These are phyloP conservation scores for Sporopachydermia lactativora DNA, from an alignment of 805 yeast genomes.

Conservation along the genomic window DNA sequence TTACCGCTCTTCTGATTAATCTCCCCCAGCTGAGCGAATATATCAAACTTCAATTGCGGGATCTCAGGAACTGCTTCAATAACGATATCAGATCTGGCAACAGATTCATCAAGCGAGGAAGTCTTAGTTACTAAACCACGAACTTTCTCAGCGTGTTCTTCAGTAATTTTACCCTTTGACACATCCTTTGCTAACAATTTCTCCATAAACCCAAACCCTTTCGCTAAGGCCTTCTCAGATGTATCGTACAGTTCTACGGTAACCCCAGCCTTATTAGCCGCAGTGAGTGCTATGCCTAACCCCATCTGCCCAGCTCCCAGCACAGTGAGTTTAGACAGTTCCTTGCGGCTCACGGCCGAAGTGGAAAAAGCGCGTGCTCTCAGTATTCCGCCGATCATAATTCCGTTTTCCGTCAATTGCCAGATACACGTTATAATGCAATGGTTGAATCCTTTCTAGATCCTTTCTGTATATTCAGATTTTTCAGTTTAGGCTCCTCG, in stretches of 20 bases:
- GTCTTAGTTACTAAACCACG: slow-evolving; percentile 14
- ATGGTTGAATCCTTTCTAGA: too few species aligned
- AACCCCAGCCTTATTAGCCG: slow-evolving; percentile 23
- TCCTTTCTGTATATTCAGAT: too few species aligned
- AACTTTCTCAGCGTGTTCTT: slow-evolving; percentile 17
- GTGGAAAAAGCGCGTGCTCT: too few species aligned
- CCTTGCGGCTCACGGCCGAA: background rate
- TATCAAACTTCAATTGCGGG: slow-evolving; percentile 19
- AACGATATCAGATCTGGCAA: slow-evolving; percentile 21
- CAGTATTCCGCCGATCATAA: too few species aligned
- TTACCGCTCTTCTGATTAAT: slow-evolving; percentile 10
- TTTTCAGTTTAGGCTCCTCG: too few species aligned
- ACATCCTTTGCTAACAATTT: slow-evolving; percentile 24
- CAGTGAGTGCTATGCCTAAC: slow-evolving; percentile 28
- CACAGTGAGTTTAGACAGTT: slow-evolving; percentile 16
- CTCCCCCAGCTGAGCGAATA: slow-evolving; percentile 21
- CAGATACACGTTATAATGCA: too few species aligned
- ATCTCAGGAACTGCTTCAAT: slow-evolving; percentile 31
- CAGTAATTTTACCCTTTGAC: slow-evolving; percentile 20
- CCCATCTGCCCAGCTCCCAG: slow-evolving; percentile 33
- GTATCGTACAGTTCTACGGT: slow-evolving; percentile 22
- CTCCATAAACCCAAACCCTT: slow-evolving; percentile 21
- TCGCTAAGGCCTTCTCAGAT: slow-evolving; percentile 18
- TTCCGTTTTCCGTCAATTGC: too few species aligned
- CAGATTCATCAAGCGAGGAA: slow-evolving; percentile 13